These are phyloP conservation scores for Xylaria flabelliformis DNA, from an alignment of 495 filamentous ascomycete species.

Conservation along the genomic window DNA sequence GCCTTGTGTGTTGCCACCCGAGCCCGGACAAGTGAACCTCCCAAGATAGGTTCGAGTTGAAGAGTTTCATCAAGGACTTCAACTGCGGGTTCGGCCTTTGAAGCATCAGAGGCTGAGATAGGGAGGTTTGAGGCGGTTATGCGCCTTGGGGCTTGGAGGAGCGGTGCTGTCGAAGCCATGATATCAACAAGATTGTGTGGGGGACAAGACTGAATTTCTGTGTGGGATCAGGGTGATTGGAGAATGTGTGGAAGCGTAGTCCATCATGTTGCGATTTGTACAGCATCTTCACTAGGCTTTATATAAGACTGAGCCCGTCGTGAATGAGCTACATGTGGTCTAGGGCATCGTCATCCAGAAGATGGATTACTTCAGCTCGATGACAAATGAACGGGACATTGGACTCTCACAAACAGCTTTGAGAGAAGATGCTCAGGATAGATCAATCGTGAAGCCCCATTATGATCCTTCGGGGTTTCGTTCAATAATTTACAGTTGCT, in stretches of 20 bases:
- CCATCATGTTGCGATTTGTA: background rate
- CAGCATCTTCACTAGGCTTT: slow-evolving; percentile 12
- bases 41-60: slow-evolving; percentile 31
- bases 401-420: background rate
- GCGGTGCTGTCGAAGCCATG: slow-evolving; percentile 30
- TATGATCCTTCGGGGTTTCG: background rate
- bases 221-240: background rate
- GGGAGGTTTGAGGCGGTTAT: slow-evolving; percentile 38
- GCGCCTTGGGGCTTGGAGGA: slow-evolving; percentile 31
- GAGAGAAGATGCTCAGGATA: background rate
- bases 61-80: slow-evolving; percentile 36
- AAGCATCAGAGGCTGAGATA: slow-evolving; percentile 20
- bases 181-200: background rate
- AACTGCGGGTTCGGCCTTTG: slow-evolving; percentile 32
- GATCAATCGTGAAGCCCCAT: background rate
- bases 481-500: slow-evolving; percentile 3
- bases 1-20: slow-evolving; percentile 36
- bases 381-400: slow-evolving; percentile 32
- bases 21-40: slow-evolving; percentile 31
- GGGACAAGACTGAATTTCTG: background rate
- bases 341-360: background rate
- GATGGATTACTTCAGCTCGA: slow-evolving; percentile 25
- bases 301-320: background rate
- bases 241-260: background rate
- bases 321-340: background rate